Conservation (phyloP, 768 basidiomycete species). For the Tephrocybe sp. region DNA sequence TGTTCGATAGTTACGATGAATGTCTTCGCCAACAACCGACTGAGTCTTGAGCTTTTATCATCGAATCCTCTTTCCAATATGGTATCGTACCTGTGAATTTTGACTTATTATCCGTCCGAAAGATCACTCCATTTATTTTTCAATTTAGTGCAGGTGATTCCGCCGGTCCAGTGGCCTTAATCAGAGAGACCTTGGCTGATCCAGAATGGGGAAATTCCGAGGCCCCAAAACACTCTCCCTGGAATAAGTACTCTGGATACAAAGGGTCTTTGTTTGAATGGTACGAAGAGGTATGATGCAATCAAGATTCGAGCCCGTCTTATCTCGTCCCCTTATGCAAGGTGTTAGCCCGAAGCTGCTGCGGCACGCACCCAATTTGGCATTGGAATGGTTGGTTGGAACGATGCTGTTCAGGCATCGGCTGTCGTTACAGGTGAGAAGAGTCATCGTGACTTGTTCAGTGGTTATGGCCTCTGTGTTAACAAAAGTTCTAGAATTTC, state of each 20-base stretch:
- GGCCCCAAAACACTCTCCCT: conserved; percentile 14
- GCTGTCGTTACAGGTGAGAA: conserved; percentile 21
- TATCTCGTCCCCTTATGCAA: neutral
- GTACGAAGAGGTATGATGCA: conserved; percentile 9
- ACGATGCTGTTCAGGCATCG: conserved; percentile 16
- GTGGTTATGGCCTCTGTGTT: neutral
- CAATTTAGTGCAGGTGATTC: too few relatives aligned
- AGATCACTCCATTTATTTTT: too few relatives aligned
- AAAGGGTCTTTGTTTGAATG: conserved; percentile 10
- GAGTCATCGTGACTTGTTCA: neutral
- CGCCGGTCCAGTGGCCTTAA: neutral
- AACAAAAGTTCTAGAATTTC: conserved; percentile 22
- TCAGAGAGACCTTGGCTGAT: conserved; percentile 35
- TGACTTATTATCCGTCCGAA: too few relatives aligned
- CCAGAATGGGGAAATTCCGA: conserved; percentile 27
- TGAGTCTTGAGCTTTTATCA: too few relatives aligned
- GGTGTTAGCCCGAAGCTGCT: conserved; percentile 13
- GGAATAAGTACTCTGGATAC: conserved; percentile 11
- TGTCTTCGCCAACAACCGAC: too few relatives aligned
- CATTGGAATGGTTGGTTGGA: conserved; percentile 29
- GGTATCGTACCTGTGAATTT: too few relatives aligned
- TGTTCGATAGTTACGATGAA: too few relatives aligned
- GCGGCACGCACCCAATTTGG: conserved; percentile 24
- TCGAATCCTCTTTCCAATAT: too few relatives aligned
- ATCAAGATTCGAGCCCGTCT: neutral